A percentile compares a stretch with the other conserved stretches of the same genome.
These are phyloP conservation scores for Nicotiana attenuata DNA, from an alignment of 257 asterid genomes.

Conservation along the genomic window DNA sequence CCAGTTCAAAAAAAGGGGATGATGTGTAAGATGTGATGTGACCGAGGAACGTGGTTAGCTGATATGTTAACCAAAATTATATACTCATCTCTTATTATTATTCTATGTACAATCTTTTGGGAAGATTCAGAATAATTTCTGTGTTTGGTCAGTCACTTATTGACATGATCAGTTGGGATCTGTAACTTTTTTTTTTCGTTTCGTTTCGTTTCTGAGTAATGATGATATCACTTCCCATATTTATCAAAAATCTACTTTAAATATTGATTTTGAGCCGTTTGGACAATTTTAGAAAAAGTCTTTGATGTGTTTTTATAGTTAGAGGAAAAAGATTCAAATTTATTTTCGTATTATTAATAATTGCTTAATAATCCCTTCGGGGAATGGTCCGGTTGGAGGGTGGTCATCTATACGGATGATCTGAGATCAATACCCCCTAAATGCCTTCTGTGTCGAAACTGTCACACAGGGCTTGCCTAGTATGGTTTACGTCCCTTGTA, in stretches of 20 bases:
- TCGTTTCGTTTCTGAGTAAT: neutral
- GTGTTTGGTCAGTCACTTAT: neutral
- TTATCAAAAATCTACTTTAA: neutral
- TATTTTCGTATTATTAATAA: too few species aligned
- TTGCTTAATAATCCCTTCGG: too few species aligned
- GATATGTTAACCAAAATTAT: slow-evolving; percentile 24
- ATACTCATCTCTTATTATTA: neutral
- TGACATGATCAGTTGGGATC: neutral
- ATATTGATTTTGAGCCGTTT: neutral
- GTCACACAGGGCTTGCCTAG: too few species aligned
- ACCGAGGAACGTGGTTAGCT: slow-evolving; percentile 48
- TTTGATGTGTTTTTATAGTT: too few species aligned
- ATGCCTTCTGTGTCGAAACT: too few species aligned
- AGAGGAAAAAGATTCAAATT: too few species aligned
- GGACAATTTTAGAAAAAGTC: neutral
- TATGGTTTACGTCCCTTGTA: too few species aligned
- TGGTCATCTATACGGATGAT: too few species aligned
- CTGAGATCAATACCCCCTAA: too few species aligned
- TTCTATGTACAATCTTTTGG: neutral
- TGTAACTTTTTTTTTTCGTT: neutral
- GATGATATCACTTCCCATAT: neutral
- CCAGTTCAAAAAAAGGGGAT: neutral
- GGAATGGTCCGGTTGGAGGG: too few species aligned
- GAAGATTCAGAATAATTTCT: slow-evolving; percentile 8
- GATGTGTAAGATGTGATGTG: neutral